Conservation (phyloP, 176 grass and related monocot species). For the Zoysia pacifica region DNA sequence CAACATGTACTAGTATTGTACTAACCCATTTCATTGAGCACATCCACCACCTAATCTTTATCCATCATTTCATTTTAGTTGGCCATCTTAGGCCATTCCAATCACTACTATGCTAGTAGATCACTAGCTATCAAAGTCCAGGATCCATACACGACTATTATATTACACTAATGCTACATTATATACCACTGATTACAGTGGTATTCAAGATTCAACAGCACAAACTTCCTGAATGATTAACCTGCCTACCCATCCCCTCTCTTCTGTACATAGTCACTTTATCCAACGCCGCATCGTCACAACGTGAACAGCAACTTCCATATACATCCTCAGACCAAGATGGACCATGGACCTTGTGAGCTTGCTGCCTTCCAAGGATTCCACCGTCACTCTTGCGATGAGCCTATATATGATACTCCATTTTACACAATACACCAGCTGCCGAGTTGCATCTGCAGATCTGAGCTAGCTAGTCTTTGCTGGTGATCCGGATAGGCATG, state of each 20-base stretch:
- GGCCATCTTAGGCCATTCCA: no score
- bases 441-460: background rate
- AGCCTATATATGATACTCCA: no score
- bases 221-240: background rate
- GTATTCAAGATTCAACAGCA: background rate
- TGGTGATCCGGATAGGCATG: slow-evolving; percentile 74
- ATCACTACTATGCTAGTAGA: background rate
- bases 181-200: background rate
- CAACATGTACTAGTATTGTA: background rate
- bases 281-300: background rate
- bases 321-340: background rate
- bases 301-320: slow-evolving; percentile 18
- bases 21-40: slow-evolving; percentile 17
- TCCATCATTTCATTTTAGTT: slow-evolving; percentile 18
- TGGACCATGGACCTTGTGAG: background rate
- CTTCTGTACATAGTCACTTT: background rate
- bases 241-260: background rate
- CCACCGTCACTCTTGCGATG: background rate
- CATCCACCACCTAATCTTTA: background rate
- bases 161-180: background rate
- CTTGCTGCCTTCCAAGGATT: background rate
- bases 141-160: background rate
- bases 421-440: background rate
- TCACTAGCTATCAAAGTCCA: background rate
- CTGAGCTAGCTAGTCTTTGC: slow-evolving; percentile 23